Base-by-base conservation (phyloP, 192 early-diverging fungal species). In the Rhizophagus clarus region DNA sequence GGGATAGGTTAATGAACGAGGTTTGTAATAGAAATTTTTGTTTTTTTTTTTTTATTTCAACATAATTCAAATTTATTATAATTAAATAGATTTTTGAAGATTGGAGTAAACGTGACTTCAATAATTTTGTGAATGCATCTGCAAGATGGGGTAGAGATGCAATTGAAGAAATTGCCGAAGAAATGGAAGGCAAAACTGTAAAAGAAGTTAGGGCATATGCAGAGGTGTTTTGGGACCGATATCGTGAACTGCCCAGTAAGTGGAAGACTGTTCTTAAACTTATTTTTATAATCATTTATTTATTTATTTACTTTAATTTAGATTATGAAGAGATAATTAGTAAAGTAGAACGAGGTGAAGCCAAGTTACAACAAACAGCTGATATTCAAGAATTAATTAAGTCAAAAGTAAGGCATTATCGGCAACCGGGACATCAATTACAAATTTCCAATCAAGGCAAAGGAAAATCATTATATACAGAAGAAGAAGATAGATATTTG, bases 401-500 rank as follows among this genome's bases (percentile, higher is more conserved):
- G n/a, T 83, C 87, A 9, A 95, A 96, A 81, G 88, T 99, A 11
- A 83, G 85, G 47, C 88, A 89, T 68, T 90, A 94, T 72, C 89
- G 90, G 56, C 84, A 61, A 20, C 31, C 75, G 22, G 68, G 67
- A n/a, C 93, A 24, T 79, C 94, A 99, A 79, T 86, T 99, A 74
- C 90, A 90, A 83, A 93, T 99, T 34, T 89, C 92, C 9, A 93
- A 91, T 72, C 93, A 95, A 76, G 93, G 91, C 72, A 96, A 93
- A 71, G 96, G 96, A 61, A 95, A 95, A 83, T 94, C 93, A 47
- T 72, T 72, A 47, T 97, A 91, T 82, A 96, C 96, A 0, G 98
- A 99, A 80, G 96, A 98, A 34, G 98, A 99, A 86, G 98, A 99
- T 84, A 93, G 98, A 26, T 99, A 97, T 83, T 84, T 99, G 85